These are phyloP conservation scores for Puya raimondii DNA, from an alignment of 176 grass and related monocot species.

Conservation along the genomic window DNA sequence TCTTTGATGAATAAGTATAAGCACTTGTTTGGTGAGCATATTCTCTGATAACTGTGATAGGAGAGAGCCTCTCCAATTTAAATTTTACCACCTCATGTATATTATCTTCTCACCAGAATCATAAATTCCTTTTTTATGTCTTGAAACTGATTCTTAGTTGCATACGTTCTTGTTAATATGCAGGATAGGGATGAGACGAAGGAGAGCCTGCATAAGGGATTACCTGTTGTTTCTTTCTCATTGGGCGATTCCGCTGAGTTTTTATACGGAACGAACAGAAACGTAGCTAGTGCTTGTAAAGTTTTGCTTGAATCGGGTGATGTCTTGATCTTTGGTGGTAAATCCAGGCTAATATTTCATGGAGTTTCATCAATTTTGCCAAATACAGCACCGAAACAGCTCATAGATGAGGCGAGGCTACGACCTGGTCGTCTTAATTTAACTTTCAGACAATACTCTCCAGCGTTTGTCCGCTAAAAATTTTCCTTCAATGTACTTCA, in stretches of 20 bases:
- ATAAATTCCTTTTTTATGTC: background rate
- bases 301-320: slow-evolving; percentile 16
- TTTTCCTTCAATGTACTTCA: too few relatives aligned
- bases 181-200: slow-evolving; percentile 14
- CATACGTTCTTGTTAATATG: background rate
- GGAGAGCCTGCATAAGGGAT: slow-evolving; percentile 5
- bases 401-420: background rate
- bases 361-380: slow-evolving; percentile 10
- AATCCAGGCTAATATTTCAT: slow-evolving; percentile 15
- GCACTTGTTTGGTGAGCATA: too few relatives aligned
- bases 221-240: slow-evolving; percentile 19
- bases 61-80: too few relatives aligned
- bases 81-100: background rate
- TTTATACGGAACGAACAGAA: slow-evolving; percentile 5
- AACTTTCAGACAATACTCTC: slow-evolving; percentile 13
- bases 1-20: too few relatives aligned
- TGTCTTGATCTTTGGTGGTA: slow-evolving; percentile 15
- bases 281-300: background rate
- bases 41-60: too few relatives aligned
- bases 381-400: background rate
- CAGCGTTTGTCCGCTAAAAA: too few relatives aligned
- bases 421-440: slow-evolving; percentile 14
- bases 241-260: slow-evolving; percentile 15
- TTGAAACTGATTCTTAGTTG: background rate
- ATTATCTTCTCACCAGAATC: background rate